Evolutionary conservation across 2,329 filamentous ascomycete species (phyloP).

Genomic region (Drechmeria coniospora): DNA sequence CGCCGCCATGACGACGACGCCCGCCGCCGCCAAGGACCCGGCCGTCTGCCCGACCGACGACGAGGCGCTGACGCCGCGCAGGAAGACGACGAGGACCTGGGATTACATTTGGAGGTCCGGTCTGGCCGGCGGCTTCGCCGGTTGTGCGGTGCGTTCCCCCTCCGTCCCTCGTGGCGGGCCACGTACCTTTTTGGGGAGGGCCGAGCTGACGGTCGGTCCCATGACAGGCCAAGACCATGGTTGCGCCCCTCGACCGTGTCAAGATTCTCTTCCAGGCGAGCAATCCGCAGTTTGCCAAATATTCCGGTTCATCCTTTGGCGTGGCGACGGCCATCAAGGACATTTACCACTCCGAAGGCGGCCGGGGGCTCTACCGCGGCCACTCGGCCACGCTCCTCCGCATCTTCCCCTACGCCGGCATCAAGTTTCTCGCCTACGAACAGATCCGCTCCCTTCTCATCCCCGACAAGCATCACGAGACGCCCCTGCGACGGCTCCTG

Average conservation of each 20-base stretch:
- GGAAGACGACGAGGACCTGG: conserved; percentile 45
- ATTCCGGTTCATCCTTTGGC: conserved; percentile 77
- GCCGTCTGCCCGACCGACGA: conserved; percentile 35
- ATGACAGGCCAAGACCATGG: conserved; percentile 75
- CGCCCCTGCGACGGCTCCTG: conserved; percentile 56
- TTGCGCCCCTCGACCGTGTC: conserved; percentile 89
- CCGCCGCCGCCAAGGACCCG: conserved; percentile 16
- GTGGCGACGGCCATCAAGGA: conserved; percentile 68
- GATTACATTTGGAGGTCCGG: conserved; percentile 77
- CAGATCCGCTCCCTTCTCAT: conserved; percentile 78
- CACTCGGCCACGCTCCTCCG: conserved; percentile 87
- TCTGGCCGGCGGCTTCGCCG: conserved; percentile 76
- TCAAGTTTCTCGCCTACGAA: conserved; percentile 97
- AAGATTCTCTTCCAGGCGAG: conserved; percentile 97
- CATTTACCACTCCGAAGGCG: conserved; percentile 64
- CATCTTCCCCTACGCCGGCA: conserved; percentile 93
- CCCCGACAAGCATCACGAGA: conserved; percentile 56
- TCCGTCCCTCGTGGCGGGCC: no score
- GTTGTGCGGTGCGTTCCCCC: conserved; percentile 59
- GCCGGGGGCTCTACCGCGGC: conserved; percentile 70
- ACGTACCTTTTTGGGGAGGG: no score
- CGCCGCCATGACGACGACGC: conserved; percentile 5
- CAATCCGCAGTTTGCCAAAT: conserved; percentile 87
- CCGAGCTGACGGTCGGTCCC: conserved; percentile 4
- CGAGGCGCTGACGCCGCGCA: conserved; percentile 26